Percentiles rank a stretch among this genome's conserved stretches.
Conservation (phyloP, 2,329 filamentous ascomycete genomes). For the Apiospora kogelbergensis region DNA sequence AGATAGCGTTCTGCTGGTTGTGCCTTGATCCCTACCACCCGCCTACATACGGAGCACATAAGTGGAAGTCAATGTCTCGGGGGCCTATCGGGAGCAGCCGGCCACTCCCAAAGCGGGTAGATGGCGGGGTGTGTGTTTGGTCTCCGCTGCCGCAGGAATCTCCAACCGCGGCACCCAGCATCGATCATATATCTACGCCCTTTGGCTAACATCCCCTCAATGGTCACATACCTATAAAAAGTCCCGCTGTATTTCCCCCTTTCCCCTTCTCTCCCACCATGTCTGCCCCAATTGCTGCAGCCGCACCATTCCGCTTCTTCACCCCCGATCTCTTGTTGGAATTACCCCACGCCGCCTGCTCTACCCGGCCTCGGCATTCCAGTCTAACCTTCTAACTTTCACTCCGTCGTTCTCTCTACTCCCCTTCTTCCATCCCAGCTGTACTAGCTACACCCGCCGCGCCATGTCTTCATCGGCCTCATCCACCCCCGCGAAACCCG, state of each 20-base stretch:
- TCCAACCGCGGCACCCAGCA: neutral
- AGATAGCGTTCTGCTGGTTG: neutral
- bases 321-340: neutral
- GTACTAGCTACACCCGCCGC: neutral
- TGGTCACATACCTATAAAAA: neutral
- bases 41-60: neutral
- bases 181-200: neutral
- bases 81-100: slow-evolving; percentile 1
- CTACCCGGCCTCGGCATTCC: neutral
- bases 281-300: neutral
- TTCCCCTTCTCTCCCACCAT: neutral
- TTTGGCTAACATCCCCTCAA: neutral
- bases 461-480: neutral
- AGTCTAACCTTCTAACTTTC: neutral
- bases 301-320: neutral
- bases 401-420: slow-evolving; percentile 1
- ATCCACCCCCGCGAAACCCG: slow-evolving; percentile 9
- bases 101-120: neutral
- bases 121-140: neutral
- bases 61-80: neutral
- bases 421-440: neutral
- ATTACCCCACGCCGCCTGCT: slow-evolving; percentile 6
- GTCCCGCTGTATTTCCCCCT: neutral
- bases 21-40: neutral
- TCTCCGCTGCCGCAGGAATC: neutral